phyloP scores from a whole-genome alignment of 331 rosid genomes.

The Acacia concinna region DNA sequence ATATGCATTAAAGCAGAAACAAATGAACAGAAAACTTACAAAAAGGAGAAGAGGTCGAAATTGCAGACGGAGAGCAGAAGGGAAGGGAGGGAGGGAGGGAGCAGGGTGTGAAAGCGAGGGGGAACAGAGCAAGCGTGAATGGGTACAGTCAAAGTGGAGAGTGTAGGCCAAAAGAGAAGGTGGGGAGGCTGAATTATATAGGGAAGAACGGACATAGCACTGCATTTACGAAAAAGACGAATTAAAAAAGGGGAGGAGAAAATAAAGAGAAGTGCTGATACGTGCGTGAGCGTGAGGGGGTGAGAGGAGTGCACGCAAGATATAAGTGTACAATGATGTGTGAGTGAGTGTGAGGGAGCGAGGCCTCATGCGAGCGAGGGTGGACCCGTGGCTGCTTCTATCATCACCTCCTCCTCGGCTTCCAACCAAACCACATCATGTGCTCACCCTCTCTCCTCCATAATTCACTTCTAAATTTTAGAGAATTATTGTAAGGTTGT shows the following conservation, averaged over 20 bases:
- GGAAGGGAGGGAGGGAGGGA: background rate
- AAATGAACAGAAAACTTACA: constrained; percentile 34
- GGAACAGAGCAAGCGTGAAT: constrained; percentile 35
- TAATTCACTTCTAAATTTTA: background rate
- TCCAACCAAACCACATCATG: constrained; percentile 30
- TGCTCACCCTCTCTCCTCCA: background rate
- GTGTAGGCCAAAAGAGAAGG: constrained; percentile 37
- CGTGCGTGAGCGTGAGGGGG: constrained; percentile 64
- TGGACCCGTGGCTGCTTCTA: constrained; percentile 35
- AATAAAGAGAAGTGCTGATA: background rate
- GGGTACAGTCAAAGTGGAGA: constrained; percentile 57
- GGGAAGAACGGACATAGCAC: constrained; percentile 43
- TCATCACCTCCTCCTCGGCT: constrained; percentile 34
- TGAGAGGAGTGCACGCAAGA: constrained; percentile 81
- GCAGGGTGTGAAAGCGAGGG: constrained; percentile 1
- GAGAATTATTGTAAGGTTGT: no score
- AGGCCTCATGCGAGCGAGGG: background rate
- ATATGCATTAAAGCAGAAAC: background rate
- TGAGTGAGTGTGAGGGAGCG: background rate
- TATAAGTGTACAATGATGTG: constrained; percentile 65
- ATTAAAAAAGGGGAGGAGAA: background rate
- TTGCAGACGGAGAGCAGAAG: constrained; percentile 1
- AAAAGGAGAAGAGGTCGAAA: constrained; percentile 17
- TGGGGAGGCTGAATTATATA: constrained; percentile 62
- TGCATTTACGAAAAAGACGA: background rate